Conservation (phyloP, 352 stramenopile species). For the Phytophthora citrophthora region DNA sequence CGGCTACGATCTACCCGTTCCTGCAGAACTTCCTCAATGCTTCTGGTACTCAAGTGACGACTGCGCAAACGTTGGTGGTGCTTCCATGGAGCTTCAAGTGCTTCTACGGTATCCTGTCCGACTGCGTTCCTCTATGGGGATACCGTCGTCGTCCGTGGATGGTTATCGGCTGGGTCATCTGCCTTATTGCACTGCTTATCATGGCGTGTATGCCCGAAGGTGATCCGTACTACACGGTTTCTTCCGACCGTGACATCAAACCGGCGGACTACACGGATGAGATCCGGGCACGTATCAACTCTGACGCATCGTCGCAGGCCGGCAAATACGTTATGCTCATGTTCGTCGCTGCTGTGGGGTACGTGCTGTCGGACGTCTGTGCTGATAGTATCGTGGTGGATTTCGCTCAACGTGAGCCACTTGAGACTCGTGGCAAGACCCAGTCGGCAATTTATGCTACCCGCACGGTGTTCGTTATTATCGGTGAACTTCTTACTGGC, state of each 20-base stretch:
- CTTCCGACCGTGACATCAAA: constrained; percentile 27
- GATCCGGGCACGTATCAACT: constrained; percentile 24
- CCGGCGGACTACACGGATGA: constrained; percentile 28
- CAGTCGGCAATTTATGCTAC: constrained; percentile 31
- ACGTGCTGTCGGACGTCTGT: constrained; percentile 34
- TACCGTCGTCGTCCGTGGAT: constrained; percentile 33
- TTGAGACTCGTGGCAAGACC: constrained; percentile 41
- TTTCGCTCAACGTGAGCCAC: constrained; percentile 45
- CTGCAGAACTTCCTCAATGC: constrained; percentile 38
- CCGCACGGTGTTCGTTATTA: constrained; percentile 26
- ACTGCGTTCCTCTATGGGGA: constrained; percentile 28
- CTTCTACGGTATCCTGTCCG: constrained; percentile 35
- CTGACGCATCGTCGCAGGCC: constrained; percentile 10
- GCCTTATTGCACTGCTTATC: constrained; percentile 34
- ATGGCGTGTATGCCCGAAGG: constrained; percentile 32
- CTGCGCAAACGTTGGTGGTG: constrained; percentile 39
- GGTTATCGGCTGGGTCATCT: constrained; percentile 39
- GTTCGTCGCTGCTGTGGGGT: constrained; percentile 31
- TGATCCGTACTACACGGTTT: constrained; percentile 35
- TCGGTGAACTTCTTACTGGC: constrained; percentile 28
- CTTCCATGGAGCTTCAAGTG: constrained; percentile 53
- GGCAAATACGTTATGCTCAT: constrained; percentile 39
- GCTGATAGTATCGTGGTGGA: constrained; percentile 45
- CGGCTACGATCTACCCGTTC: constrained; percentile 40
- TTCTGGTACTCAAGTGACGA: constrained; percentile 21